Evolutionary conservation across 179 eudicot species (phyloP).

Genomic region (Amaranthus tricolor): DNA sequence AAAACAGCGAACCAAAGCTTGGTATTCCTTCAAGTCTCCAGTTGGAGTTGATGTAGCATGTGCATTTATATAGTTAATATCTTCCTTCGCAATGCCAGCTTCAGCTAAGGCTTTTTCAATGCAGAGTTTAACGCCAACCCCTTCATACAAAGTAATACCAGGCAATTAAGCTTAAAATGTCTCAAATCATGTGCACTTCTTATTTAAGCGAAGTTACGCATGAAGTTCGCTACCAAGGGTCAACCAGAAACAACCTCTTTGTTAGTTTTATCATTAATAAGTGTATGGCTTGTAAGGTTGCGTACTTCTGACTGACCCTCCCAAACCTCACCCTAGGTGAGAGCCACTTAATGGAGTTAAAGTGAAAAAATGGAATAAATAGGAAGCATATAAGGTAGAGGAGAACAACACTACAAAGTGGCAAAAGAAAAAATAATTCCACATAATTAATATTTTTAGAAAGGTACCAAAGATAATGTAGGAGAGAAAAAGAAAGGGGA

Average conservation of each 20-base stretch:
- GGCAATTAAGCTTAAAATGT: neutral
- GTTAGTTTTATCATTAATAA: too few relatives aligned
- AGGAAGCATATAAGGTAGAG: neutral
- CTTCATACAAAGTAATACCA: slow-evolving; percentile 32
- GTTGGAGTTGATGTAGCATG: slow-evolving; percentile 94
- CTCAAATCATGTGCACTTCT: too few relatives aligned
- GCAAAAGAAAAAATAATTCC: neutral
- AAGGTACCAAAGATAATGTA: too few relatives aligned
- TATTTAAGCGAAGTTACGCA: too few relatives aligned
- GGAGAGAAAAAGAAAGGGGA: too few relatives aligned
- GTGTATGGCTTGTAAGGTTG: too few relatives aligned
- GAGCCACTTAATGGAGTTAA: neutral
- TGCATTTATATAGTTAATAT: slow-evolving; percentile 90
- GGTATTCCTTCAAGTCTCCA: slow-evolving; percentile 89
- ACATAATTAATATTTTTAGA: neutral
- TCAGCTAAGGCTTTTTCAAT: slow-evolving; percentile 86
- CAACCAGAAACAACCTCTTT: too few relatives aligned
- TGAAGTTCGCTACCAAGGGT: too few relatives aligned
- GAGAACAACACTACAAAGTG: neutral
- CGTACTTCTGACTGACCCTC: neutral
- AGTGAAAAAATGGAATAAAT: neutral
- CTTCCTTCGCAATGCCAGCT: slow-evolving; percentile 78
- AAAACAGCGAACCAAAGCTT: slow-evolving; percentile 76
- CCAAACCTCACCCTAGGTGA: neutral
- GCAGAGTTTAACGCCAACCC: slow-evolving; percentile 72